phyloP scores from a whole-genome alignment of 495 filamentous ascomycete genomes.

The Hyaloscypha bicolor region DNA sequence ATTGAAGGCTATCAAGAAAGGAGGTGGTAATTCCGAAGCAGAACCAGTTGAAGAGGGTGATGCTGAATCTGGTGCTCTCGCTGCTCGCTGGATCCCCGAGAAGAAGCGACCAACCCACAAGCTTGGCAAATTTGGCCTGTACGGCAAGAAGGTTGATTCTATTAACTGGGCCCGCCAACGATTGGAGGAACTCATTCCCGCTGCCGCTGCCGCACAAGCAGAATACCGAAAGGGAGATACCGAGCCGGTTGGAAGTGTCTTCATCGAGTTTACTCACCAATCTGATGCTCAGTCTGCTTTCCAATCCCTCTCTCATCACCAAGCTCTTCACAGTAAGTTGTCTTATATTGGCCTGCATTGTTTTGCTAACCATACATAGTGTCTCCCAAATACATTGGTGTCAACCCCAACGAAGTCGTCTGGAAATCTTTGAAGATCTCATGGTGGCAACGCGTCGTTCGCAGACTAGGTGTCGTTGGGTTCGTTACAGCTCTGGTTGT shows the following conservation, averaged over 20 bases:
- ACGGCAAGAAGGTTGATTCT: slow-evolving; percentile 93
- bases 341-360: too few species aligned
- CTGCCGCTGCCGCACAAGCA: slow-evolving; percentile 74
- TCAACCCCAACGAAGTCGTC: slow-evolving; percentile 84
- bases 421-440: slow-evolving; percentile 86
- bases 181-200: slow-evolving; percentile 78
- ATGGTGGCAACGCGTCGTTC: slow-evolving; percentile 84
- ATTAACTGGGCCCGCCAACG: slow-evolving; percentile 90
- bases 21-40: slow-evolving; percentile 40
- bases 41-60: slow-evolving; percentile 43
- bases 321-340: slow-evolving; percentile 69
- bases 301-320: slow-evolving; percentile 86
- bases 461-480: slow-evolving; percentile 65
- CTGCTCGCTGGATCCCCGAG: slow-evolving; percentile 74
- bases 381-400: slow-evolving; percentile 86
- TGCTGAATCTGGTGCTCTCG: slow-evolving; percentile 69
- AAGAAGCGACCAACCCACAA: slow-evolving; percentile 88
- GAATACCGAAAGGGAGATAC: slow-evolving; percentile 71
- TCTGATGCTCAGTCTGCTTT: slow-evolving; percentile 82
- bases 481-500: slow-evolving; percentile 81
- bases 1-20: slow-evolving; percentile 74
- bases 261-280: slow-evolving; percentile 85
- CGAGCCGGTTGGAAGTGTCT: slow-evolving; percentile 71
- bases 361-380: slow-evolving; percentile 37
- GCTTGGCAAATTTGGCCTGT: slow-evolving; percentile 68